Percentiles rank a stretch among this genome's conserved stretches.
These are phyloP conservation scores for Eragrostis tef DNA, from an alignment of 202 grass and related monocot species.

Conservation along the genomic window DNA sequence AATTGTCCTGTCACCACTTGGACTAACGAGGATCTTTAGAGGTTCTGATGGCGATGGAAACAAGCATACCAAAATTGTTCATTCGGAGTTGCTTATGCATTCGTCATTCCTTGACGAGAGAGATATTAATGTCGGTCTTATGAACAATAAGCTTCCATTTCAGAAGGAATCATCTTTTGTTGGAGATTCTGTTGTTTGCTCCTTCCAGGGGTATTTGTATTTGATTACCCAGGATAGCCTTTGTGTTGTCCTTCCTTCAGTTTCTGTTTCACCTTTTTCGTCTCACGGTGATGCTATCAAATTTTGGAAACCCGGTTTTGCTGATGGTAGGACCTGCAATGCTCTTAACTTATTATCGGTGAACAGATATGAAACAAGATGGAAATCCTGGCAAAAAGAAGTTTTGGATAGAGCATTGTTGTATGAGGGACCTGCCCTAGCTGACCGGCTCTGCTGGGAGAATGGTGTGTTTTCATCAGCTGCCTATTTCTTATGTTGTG, in stretches of 20 bases:
- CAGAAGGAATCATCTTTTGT: constrained; percentile 56
- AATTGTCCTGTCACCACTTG: constrained; percentile 82
- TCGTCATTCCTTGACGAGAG: constrained; percentile 53
- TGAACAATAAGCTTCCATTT: constrained; percentile 45
- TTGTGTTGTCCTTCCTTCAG: constrained; percentile 82
- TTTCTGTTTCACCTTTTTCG: constrained; percentile 65
- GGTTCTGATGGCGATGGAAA: constrained; percentile 47
- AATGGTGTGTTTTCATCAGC: constrained; percentile 66
- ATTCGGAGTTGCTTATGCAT: constrained; percentile 57
- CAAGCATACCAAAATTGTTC: constrained; percentile 63
- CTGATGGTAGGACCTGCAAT: constrained; percentile 43
- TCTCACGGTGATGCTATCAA: constrained; percentile 46
- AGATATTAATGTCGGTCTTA: constrained; percentile 42
- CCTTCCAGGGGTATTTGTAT: constrained; percentile 87
- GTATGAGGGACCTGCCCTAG: constrained; percentile 78
- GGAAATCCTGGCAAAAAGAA: constrained; percentile 84
- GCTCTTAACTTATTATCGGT: constrained; percentile 54
- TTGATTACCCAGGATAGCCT: constrained; percentile 70
- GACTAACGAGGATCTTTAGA: constrained; percentile 69
- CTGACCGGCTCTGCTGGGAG: constrained; percentile 74
- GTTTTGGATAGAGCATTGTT: constrained; percentile 84
- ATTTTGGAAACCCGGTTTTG: constrained; percentile 61
- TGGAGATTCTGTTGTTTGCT: constrained; percentile 72
- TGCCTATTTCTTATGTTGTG: constrained; percentile 9
- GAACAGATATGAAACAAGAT: constrained; percentile 60